phyloP scores from a whole-genome alignment of 768 basidiomycete genomes.

The Lentinula guzmanii region DNA sequence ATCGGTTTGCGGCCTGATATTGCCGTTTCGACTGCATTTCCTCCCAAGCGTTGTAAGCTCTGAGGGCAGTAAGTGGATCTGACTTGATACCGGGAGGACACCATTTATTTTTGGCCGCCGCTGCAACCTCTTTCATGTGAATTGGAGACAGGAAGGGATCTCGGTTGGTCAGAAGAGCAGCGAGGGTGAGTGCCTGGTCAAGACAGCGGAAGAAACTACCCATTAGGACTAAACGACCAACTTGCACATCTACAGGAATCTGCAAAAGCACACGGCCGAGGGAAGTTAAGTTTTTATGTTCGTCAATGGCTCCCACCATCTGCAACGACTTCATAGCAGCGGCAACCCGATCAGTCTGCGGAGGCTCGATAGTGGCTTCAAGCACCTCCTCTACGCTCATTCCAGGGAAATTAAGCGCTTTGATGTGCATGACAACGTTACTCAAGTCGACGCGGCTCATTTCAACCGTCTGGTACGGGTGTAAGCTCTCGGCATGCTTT shows the following conservation, averaged over 20 bases:
- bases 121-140: constrained; percentile 65
- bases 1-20: constrained; percentile 61
- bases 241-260: constrained; percentile 83
- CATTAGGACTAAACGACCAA: constrained; percentile 85
- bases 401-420: constrained; percentile 83
- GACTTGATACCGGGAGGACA: constrained; percentile 75
- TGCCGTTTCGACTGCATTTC: constrained; percentile 60
- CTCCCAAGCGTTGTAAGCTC: constrained; percentile 83
- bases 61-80: constrained; percentile 73
- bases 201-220: constrained; percentile 93
- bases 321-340: constrained; percentile 77
- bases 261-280: constrained; percentile 86
- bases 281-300: constrained; percentile 70
- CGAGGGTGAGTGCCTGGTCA: constrained; percentile 80
- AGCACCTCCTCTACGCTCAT: constrained; percentile 87
- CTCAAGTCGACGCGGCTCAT: constrained; percentile 90
- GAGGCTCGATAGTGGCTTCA: constrained; percentile 81
- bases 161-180: constrained; percentile 85
- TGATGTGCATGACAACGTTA: constrained; percentile 95
- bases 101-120: constrained; percentile 73
- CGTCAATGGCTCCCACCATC: constrained; percentile 85
- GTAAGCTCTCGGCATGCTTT: constrained; percentile 51
- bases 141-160: constrained; percentile 88
- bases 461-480: constrained; percentile 85
- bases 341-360: constrained; percentile 64